phyloP scores from a whole-genome alignment of 225 moss, liverwort and hornwort species.

The Asterella californica region DNA sequence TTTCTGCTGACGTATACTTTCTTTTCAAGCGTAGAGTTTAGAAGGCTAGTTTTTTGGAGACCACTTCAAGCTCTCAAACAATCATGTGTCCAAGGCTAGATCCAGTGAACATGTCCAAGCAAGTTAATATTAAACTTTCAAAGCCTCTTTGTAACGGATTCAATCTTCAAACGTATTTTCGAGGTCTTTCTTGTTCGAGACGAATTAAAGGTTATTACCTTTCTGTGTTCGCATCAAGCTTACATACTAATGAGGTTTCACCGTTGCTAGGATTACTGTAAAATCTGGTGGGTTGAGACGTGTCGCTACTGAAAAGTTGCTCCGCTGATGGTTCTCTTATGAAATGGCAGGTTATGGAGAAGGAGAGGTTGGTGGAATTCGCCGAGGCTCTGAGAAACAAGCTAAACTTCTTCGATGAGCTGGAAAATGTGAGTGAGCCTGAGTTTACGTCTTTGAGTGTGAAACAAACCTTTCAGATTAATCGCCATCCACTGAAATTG shows the following conservation, averaged over 20 bases:
- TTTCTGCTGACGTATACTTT: not conserved
- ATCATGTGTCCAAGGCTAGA: not conserved
- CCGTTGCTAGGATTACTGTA: not conserved
- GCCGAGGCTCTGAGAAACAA: constrained; percentile 88
- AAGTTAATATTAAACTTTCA: not conserved
- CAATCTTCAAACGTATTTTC: not conserved
- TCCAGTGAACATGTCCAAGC: not conserved
- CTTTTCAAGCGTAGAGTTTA: not conserved
- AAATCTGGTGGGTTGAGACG: not conserved
- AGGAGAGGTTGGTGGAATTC: constrained; percentile 91
- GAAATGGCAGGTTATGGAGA: constrained; percentile 78
- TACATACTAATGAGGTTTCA: not conserved
- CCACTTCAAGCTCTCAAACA: not conserved
- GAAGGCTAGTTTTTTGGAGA: not conserved
- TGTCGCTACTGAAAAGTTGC: not conserved
- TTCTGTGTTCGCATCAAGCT: not conserved
- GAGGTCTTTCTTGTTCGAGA: not conserved
- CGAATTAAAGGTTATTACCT: not conserved
- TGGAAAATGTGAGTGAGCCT: constrained; percentile 56
- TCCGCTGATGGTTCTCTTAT: not conserved
- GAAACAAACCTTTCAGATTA: not conserved
- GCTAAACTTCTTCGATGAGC: constrained; percentile 93
- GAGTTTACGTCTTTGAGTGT: not conserved
- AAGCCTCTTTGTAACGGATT: not conserved
- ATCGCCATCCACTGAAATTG: not conserved